phyloP scores from a whole-genome alignment of 441 rosid species.

The Erodium chrysanthum region DNA sequence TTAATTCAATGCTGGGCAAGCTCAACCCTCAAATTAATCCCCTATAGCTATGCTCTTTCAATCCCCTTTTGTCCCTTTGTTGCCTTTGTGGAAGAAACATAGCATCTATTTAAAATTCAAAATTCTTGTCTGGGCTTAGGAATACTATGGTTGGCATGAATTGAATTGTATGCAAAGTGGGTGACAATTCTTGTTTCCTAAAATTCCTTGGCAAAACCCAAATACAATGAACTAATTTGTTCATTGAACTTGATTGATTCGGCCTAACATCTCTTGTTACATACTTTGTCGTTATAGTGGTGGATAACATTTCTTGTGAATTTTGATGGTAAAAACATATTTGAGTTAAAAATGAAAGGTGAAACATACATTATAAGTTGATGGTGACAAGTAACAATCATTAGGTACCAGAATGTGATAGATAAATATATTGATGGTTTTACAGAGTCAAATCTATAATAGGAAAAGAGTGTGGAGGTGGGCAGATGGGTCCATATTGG shows the following conservation, averaged over 20 bases:
- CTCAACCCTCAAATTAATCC: not conserved
- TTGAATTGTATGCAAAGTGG: not conserved
- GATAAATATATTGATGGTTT: no score
- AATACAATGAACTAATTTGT: not conserved
- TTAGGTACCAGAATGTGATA: no score
- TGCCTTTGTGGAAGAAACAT: not conserved
- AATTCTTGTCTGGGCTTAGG: not conserved
- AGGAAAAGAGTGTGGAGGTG: not conserved
- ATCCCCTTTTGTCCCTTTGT: not conserved
- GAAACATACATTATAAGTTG: not conserved
- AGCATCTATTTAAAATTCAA: not conserved
- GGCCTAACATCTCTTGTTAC: not conserved
- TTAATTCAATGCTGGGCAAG: constrained; percentile 20
- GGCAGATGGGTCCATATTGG: not conserved
- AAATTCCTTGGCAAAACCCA: not conserved
- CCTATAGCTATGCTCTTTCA: not conserved
- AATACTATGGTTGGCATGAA: not conserved
- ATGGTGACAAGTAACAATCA: no score
- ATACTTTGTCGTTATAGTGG: not conserved
- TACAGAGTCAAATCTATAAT: not conserved
- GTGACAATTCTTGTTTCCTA: not conserved
- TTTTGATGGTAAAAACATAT: not conserved
- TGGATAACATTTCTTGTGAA: not conserved
- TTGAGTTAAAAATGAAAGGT: no score
- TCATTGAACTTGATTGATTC: not conserved